Evolutionary conservation across 768 basidiomycete genomes (phyloP).

Genomic region (Xerocomus spinulosus): DNA sequence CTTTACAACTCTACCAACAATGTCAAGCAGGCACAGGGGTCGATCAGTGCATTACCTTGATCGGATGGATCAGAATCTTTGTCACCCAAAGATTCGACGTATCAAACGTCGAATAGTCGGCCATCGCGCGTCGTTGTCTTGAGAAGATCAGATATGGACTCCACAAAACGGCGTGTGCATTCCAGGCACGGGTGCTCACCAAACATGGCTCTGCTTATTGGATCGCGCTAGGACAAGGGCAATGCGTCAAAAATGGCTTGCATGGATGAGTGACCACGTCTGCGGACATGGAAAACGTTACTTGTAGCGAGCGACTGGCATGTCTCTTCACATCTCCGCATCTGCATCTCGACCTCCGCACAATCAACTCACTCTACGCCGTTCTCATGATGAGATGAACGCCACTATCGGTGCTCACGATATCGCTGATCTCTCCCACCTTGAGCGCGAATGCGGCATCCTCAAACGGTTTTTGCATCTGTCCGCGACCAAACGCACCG

Average conservation of each 20-base stretch:
- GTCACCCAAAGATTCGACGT: slow-evolving; percentile 40
- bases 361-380: slow-evolving; percentile 36
- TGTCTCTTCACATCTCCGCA: too few species aligned
- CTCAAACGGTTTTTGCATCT: slow-evolving; percentile 99
- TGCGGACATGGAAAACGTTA: too few species aligned
- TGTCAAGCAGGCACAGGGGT: neutral
- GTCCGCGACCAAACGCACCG: slow-evolving; percentile 75
- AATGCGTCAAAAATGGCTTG: too few species aligned
- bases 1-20: slow-evolving; percentile 63
- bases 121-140: slow-evolving; percentile 1
- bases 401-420: slow-evolving; percentile 89
- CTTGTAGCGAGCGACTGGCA: neutral
- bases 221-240: too few species aligned
- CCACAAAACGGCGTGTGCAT: neutral
- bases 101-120: slow-evolving; percentile 23
- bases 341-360: neutral
- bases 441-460: slow-evolving; percentile 73
- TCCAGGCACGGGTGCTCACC: neutral
- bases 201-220: too few species aligned
- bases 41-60: slow-evolving; percentile 42
- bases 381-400: slow-evolving; percentile 92
- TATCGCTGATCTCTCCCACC: slow-evolving; percentile 72
- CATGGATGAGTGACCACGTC: too few species aligned
- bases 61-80: slow-evolving; percentile 61
- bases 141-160: slow-evolving; percentile 14